Percentiles rank a stretch among this genome's conserved stretches.
Evolutionary conservation across 108 stramenopile genomes (phyloP).

Genomic region (Discostella pseudostelligera): DNA sequence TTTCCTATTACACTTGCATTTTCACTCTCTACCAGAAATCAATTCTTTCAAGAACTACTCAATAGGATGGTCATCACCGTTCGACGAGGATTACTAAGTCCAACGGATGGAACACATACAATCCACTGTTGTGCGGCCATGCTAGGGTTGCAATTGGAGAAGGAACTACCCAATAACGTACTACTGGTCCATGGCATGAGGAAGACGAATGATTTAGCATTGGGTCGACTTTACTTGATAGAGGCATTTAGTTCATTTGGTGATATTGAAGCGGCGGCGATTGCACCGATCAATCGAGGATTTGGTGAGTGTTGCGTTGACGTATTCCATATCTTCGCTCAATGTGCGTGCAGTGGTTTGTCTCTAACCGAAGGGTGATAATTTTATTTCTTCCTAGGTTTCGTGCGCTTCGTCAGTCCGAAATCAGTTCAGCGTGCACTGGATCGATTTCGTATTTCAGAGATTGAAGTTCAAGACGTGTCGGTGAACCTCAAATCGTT

Average conservation of each 20-base stretch:
- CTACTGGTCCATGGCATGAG: conserved; percentile 74
- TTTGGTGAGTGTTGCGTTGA: conserved; percentile 58
- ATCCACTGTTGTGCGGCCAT: conserved; percentile 81
- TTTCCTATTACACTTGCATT: not conserved
- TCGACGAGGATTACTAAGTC: conserved; percentile 52
- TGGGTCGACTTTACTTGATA: conserved; percentile 46
- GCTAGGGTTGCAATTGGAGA: conserved; percentile 66
- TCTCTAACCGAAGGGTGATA: not conserved
- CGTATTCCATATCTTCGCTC: not conserved
- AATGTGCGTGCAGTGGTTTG: not conserved
- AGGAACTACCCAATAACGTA: conserved; percentile 61
- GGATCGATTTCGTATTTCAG: conserved; percentile 51
- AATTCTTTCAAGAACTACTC: conserved; percentile 69
- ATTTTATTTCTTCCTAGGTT: conserved; percentile 31
- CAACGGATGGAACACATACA: conserved; percentile 67
- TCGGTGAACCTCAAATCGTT: conserved; percentile 68
- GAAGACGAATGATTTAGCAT: conserved; percentile 50
- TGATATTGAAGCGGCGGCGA: conserved; percentile 69
- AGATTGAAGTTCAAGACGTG: conserved; percentile 85
- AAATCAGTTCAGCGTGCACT: conserved; percentile 69
- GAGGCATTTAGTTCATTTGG: conserved; percentile 69
- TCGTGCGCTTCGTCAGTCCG: conserved; percentile 68
- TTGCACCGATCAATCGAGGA: conserved; percentile 69
- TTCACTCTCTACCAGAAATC: conserved; percentile 37
- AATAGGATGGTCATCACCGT: conserved; percentile 77